phyloP scores from a whole-genome alignment of 148 eudicot species.

The Silene latifolia region DNA sequence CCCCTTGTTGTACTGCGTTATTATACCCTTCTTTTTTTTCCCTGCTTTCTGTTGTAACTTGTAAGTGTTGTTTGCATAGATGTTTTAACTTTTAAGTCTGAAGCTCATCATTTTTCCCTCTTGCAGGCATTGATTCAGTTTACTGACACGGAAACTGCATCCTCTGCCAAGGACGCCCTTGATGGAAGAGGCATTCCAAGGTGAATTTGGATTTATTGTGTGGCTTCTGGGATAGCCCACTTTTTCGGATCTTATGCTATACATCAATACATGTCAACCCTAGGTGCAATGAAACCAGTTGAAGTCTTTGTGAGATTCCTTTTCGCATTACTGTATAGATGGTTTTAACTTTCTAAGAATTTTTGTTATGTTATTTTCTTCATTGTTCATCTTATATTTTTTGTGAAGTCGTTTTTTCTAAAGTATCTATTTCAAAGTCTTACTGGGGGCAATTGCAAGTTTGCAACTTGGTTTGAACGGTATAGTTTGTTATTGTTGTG shows the following conservation, averaged over 20 bases:
- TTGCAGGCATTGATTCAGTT: slow-evolving; percentile 92
- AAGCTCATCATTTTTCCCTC: slow-evolving; percentile 9
- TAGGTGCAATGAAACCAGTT: slow-evolving; percentile 39
- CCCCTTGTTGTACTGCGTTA: neutral
- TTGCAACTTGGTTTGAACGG: neutral
- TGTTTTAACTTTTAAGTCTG: neutral
- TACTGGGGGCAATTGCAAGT: neutral
- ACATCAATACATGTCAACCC: slow-evolving; percentile 48
- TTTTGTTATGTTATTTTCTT: neutral
- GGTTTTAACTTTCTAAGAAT: neutral
- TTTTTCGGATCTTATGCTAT: slow-evolving; percentile 37
- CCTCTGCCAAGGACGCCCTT: slow-evolving; percentile 86
- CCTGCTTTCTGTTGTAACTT: neutral
- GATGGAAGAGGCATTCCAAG: slow-evolving; percentile 99
- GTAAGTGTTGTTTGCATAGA: neutral
- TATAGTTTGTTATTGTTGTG: neutral
- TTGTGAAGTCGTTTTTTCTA: neutral
- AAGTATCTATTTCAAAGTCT: slow-evolving; percentile 7
- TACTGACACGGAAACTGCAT: slow-evolving; percentile 86
- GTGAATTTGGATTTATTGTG: slow-evolving; percentile 55
- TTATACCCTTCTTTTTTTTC: neutral
- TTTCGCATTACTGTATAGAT: slow-evolving; percentile 18
- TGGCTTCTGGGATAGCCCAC: slow-evolving; percentile 31
- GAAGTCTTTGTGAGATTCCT: slow-evolving; percentile 25
- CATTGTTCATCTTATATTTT: neutral